Base-by-base conservation (phyloP, 768 basidiomycete genomes). In the Boletus pseudopeckii region DNA sequence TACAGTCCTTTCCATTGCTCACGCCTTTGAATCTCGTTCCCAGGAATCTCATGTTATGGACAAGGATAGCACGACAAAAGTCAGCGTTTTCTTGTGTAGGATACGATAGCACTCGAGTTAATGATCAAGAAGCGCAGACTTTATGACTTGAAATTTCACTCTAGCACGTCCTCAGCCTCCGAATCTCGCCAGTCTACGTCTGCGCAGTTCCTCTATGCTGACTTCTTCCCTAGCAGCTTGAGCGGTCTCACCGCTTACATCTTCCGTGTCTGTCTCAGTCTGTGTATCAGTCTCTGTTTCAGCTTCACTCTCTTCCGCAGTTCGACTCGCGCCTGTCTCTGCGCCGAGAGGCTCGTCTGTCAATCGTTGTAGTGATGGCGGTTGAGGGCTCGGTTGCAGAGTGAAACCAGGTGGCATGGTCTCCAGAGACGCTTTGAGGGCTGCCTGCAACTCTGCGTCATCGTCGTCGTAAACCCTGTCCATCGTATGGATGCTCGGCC, bases 391-490 rank as follows among this genome's bases (percentile, higher is more conserved):
- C n/a, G 55, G 50, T 33, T 76, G 75, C 5, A 75, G 61, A 26
- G 69, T 59, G 71, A 77, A 85, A 30, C 77, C 85, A 38, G 71
- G 69, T 1, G 88, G 84, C 20, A 83, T 67, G 39, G 74, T 74
- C 64, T 88, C 86, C 56, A 95, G 74, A 36, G 92, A 93, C 3
- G 91, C 93, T 64, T 76, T 84, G 45, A 96, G 75, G 5, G 93
- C 93, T 11, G 92, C 92, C 71, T 95, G 93, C 43, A 96, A 72
- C 61, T 90, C 86, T 22, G 81, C 83, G 61, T 96, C 92, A 47
- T 94, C 92, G 58, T 95, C 92, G 57, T 94, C 92, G 59, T 90
- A 85, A 37, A 85, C 80, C 43, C 83, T 72, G 47, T 77, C 55
- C 45, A 55, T 45, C 43, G 44, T 33, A 49, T 39, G 57, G 40